phyloP scores from a whole-genome alignment of 768 basidiomycete genomes.

The Hebeloma cylindrosporum region DNA sequence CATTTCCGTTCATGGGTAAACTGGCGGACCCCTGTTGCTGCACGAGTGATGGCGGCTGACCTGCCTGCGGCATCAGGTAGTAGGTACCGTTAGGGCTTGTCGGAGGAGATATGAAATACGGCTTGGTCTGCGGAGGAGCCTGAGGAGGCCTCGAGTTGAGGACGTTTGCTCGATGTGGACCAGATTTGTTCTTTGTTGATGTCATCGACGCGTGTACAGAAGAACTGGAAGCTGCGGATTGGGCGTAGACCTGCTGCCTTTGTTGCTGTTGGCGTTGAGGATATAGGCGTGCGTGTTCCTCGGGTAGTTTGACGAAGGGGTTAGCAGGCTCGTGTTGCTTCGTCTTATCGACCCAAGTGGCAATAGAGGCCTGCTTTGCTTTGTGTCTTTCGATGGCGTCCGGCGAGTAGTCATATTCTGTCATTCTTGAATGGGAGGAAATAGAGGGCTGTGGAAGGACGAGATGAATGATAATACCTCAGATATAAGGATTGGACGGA shows the following conservation, averaged over 20 bases:
- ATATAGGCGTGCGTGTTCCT: conserved; percentile 14
- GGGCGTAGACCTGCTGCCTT: neutral
- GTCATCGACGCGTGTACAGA: conserved; percentile 7
- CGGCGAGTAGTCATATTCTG: conserved; percentile 25
- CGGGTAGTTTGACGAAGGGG: conserved; percentile 17
- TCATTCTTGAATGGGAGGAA: conserved; percentile 12
- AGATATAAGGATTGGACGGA: neutral
- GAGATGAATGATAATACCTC: neutral
- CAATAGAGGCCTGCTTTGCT: conserved; percentile 16
- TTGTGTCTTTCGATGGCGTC: conserved; percentile 16
- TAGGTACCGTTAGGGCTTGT: conserved; percentile 6
- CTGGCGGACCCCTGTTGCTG: conserved; percentile 13
- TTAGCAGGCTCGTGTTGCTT: conserved; percentile 11
- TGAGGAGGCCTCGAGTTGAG: conserved; percentile 16
- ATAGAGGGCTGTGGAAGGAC: neutral
- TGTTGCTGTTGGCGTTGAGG: conserved; percentile 5
- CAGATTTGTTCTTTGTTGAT: conserved; percentile 5
- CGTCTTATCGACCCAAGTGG: conserved; percentile 18
- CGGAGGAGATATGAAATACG: neutral
- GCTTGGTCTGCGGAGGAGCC: conserved; percentile 7
- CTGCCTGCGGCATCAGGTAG: neutral
- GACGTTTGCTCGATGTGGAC: conserved; percentile 12
- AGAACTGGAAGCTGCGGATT: neutral
- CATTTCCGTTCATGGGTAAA: conserved; percentile 9
- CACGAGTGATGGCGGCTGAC: conserved; percentile 8